Base-by-base conservation (phyloP, 2,329 filamentous ascomycete genomes). In the Phaeosphaeriaceae sp. region DNA sequence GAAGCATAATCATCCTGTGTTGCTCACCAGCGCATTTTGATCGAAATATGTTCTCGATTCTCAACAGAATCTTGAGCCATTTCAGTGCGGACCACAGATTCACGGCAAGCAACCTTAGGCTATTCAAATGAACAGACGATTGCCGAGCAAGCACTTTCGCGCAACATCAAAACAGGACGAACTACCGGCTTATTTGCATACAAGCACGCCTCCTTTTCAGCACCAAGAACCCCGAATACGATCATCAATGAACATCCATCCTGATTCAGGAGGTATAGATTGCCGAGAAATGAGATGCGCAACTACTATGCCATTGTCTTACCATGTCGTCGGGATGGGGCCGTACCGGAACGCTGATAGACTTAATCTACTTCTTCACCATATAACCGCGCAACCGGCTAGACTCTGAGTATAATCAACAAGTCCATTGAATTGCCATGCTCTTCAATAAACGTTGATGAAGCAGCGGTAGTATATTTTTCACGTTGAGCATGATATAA, bases 271-370 rank as follows among this genome's bases (percentile, higher is more conserved):
- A 21, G 42, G 17, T 49, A 40, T 59, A 55, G 48, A 59, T 59
- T 59, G 32, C 48, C 56, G 52, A 55, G 32, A 59, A 49, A 46
- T 51, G 35, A 51, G 51, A 28, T 48, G 42, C 15, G 43, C 42
- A 52, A 21, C 42, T 19, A 47, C 35, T 21, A 21, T 13, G 30
- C 21, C 55, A 52, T 42, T 51, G 55, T 26, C 52, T 42, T 54
- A 57, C 47, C 55, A 58, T 58, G 55, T 40, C 8, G 43, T 21
- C 35, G 52, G 52, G 52, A 55, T 61, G 43, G 51, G 35, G 44
- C 51, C 40, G 28, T 30, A 57, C 47, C 26, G 23, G 46, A n/a
- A 13, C 21, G 49, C 35, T 35, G 43, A 19, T 22, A 19, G 46
- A 23, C 50, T 48, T 60, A 55, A 55, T 52, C 15, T 13, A 55